A percentile compares a stretch with the other conserved stretches of the same genome.
phyloP scores from a whole-genome alignment of 2,329 filamentous ascomycete species.

The Verticillium nubilum region DNA sequence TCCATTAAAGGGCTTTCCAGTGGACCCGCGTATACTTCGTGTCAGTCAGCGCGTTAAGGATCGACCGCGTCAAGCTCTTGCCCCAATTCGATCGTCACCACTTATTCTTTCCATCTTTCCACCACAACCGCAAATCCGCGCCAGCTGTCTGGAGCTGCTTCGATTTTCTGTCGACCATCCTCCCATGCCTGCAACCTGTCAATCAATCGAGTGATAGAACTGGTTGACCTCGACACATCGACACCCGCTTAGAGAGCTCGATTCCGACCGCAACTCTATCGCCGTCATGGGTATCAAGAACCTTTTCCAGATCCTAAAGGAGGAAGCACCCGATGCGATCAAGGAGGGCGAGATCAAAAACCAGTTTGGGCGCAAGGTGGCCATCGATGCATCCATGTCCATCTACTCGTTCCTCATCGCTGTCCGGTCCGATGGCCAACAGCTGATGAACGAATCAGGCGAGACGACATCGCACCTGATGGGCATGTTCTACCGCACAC shows the following conservation, averaged over 20 bases:
- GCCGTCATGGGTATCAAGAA: conserved; percentile 61
- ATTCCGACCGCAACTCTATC: neutral
- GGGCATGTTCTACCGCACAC: conserved; percentile 98
- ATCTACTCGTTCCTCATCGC: conserved; percentile 99
- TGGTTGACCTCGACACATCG: neutral
- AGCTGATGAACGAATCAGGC: conserved; percentile 89
- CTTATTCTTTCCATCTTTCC: neutral
- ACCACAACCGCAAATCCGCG: neutral
- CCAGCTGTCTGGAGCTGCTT: neutral
- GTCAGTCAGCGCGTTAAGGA: neutral
- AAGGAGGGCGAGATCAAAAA: conserved; percentile 98
- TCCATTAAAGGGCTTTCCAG: neutral
- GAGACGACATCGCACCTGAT: conserved; percentile 98
- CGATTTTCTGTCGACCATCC: neutral
- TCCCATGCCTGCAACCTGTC: neutral
- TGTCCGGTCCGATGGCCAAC: conserved; percentile 92
- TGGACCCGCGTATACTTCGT: neutral
- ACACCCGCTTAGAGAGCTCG: no score
- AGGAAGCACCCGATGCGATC: conserved; percentile 91
- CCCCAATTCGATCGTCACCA: neutral
- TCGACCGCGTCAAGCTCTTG: neutral
- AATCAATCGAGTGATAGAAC: neutral
- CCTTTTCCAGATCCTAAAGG: conserved; percentile 76
- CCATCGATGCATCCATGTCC: conserved; percentile 92
- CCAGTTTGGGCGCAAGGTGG: conserved; percentile 96